A percentile compares a stretch with the other conserved stretches of the same genome.
These are phyloP conservation scores for Dorcoceras hygrometricum DNA, from an alignment of 257 asterid genomes.

Conservation along the genomic window DNA sequence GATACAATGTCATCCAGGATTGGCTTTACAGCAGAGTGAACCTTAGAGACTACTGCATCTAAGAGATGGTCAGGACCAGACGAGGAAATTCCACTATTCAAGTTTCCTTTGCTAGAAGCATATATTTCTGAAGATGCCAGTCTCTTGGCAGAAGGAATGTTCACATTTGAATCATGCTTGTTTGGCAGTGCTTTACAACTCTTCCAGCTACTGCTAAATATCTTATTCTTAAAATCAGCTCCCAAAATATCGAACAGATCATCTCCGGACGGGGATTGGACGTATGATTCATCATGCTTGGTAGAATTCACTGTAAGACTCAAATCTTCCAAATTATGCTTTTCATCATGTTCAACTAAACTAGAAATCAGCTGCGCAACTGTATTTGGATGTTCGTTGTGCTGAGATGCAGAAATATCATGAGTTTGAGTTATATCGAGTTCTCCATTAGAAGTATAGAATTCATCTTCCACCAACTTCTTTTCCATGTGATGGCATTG, in stretches of 20 bases:
- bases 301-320: constrained; percentile 19
- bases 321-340: constrained; percentile 31
- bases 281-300: constrained; percentile 32
- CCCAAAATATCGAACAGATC: constrained; percentile 88
- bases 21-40: constrained; percentile 32
- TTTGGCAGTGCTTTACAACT: constrained; percentile 32
- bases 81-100: constrained; percentile 48
- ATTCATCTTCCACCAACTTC: constrained; percentile 25
- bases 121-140: constrained; percentile 37
- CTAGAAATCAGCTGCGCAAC: constrained; percentile 28
- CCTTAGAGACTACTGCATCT: constrained; percentile 65
- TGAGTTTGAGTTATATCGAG: constrained; percentile 33
- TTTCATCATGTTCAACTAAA: constrained; percentile 32
- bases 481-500: constrained; percentile 26
- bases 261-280: constrained; percentile 47
- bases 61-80: constrained; percentile 57
- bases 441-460: constrained; percentile 22
- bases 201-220: constrained; percentile 49
- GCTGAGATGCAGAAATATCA: constrained; percentile 26
- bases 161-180: constrained; percentile 30
- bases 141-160: constrained; percentile 29
- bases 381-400: constrained; percentile 21
- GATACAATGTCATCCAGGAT: constrained; percentile 52
- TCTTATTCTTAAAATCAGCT: constrained; percentile 62
- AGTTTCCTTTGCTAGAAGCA: constrained; percentile 38